A percentile compares a stretch with the other conserved stretches of the same genome.
Conservation (phyloP, 495 filamentous ascomycete species). For the Penicillium cosmopolitanum region DNA sequence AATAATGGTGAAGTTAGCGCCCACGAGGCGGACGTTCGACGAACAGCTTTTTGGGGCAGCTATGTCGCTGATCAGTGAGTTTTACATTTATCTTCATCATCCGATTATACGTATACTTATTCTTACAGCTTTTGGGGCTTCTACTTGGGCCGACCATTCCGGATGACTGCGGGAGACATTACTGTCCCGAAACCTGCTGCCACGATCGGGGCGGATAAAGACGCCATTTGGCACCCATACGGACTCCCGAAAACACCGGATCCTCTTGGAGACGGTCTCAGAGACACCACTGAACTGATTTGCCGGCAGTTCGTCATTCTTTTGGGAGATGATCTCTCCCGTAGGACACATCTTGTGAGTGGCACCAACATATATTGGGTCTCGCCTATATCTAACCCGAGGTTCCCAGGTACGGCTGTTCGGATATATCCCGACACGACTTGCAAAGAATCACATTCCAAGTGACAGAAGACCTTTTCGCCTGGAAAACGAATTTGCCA, state of each 20-base stretch:
- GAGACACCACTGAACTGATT: slow-evolving; percentile 46
- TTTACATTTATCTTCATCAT: background rate
- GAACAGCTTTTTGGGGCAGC: slow-evolving; percentile 39
- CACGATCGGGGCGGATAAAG: slow-evolving; percentile 35
- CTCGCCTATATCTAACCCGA: slow-evolving; percentile 20
- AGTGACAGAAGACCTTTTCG: slow-evolving; percentile 48
- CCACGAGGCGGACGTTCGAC: slow-evolving; percentile 34
- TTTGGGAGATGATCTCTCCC: slow-evolving; percentile 55
- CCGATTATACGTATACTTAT: background rate
- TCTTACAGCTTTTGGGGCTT: slow-evolving; percentile 34
- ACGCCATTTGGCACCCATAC: slow-evolving; percentile 49
- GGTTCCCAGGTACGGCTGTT: slow-evolving; percentile 44
- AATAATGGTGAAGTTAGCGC: slow-evolving; percentile 27
- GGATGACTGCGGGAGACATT: slow-evolving; percentile 50
- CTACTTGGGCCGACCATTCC: slow-evolving; percentile 32
- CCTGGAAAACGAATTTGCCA: slow-evolving; percentile 52
- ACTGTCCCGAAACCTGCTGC: slow-evolving; percentile 48
- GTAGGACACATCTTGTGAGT: slow-evolving; percentile 52
- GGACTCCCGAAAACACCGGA: slow-evolving; percentile 30
- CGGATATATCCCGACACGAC: slow-evolving; percentile 47
- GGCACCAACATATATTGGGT: background rate
- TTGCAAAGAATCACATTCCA: slow-evolving; percentile 48
- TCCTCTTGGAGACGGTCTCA: slow-evolving; percentile 30
- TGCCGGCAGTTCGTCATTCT: slow-evolving; percentile 50
- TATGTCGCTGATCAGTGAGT: slow-evolving; percentile 40